Evolutionary conservation across 1,139 yeast species (phyloP).

Genomic region (Pichia sp.): DNA sequence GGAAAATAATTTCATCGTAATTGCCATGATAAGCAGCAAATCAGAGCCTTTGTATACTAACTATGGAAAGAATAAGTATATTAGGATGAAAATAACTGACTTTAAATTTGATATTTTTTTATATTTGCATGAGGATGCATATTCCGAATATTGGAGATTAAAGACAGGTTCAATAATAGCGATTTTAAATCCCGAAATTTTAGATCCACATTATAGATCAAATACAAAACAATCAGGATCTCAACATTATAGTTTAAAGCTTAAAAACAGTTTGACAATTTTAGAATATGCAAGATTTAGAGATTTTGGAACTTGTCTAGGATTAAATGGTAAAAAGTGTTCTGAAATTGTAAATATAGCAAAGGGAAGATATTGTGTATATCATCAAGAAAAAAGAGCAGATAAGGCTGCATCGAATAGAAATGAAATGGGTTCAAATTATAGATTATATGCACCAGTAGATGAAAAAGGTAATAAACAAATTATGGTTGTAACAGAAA

Average conservation of each 20-base stretch:
- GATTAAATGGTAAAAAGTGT: slow-evolving; percentile 33
- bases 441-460: slow-evolving; percentile 39
- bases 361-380: slow-evolving; percentile 56
- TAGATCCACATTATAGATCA: slow-evolving; percentile 12
- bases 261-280: slow-evolving; percentile 44
- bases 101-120: slow-evolving; percentile 59
- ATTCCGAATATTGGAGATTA: slow-evolving; percentile 64
- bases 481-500: slow-evolving; percentile 29
- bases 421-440: slow-evolving; percentile 67
- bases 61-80: slow-evolving; percentile 44
- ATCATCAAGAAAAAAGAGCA: slow-evolving; percentile 57
- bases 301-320: slow-evolving; percentile 65
- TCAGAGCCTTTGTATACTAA: slow-evolving; percentile 44
- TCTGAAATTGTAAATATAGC: slow-evolving; percentile 56
- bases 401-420: slow-evolving; percentile 51
- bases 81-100: slow-evolving; percentile 62
- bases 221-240: slow-evolving; percentile 8
- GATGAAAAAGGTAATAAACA: slow-evolving; percentile 33
- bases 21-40: slow-evolving; percentile 62
- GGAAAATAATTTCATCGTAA: slow-evolving; percentile 66
- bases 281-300: slow-evolving; percentile 59
- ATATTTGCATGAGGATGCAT: slow-evolving; percentile 50
- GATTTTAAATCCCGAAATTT: slow-evolving; percentile 62
- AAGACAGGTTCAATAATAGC: slow-evolving; percentile 70
- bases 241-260: slow-evolving; percentile 47